These are phyloP conservation scores for Bretziella fagacearum DNA, from an alignment of 2,329 filamentous ascomycete genomes.

Conservation along the genomic window DNA sequence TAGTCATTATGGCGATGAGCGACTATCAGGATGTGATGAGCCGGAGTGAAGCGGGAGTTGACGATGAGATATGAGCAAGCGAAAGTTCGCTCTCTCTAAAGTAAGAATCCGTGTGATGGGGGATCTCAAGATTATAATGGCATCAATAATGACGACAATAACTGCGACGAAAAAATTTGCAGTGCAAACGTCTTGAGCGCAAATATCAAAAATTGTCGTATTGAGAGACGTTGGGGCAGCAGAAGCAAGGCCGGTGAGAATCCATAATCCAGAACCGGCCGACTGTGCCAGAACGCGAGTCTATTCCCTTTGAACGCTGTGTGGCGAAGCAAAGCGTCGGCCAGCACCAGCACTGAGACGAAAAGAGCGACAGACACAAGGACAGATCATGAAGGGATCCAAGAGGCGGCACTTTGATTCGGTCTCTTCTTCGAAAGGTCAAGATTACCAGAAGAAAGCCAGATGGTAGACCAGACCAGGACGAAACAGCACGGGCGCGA, in stretches of 20 bases:
- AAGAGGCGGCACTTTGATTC: neutral
- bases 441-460: neutral
- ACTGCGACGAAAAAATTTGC: neutral
- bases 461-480: too few species aligned
- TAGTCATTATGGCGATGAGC: slow-evolving; percentile 6
- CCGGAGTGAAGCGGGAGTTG: neutral
- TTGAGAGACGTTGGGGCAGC: slow-evolving; percentile 9
- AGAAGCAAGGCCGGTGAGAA: slow-evolving; percentile 13
- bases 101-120: neutral
- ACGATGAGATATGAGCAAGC: neutral
- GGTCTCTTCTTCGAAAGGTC: neutral
- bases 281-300: slow-evolving; percentile 7
- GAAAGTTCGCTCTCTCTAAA: neutral
- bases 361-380: neutral
- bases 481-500: neutral
- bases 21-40: neutral
- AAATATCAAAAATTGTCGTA: slow-evolving; percentile 10
- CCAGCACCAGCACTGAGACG: slow-evolving; percentile 10
- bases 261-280: slow-evolving; percentile 14
- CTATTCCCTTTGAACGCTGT: slow-evolving; percentile 7
- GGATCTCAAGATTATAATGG: neutral
- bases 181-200: neutral
- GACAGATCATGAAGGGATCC: slow-evolving; percentile 9
- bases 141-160: slow-evolving; percentile 1
- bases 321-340: slow-evolving; percentile 7